These are phyloP conservation scores for Yueomyces sp. DNA, from an alignment of 1,139 yeast genomes.

Conservation along the genomic window DNA sequence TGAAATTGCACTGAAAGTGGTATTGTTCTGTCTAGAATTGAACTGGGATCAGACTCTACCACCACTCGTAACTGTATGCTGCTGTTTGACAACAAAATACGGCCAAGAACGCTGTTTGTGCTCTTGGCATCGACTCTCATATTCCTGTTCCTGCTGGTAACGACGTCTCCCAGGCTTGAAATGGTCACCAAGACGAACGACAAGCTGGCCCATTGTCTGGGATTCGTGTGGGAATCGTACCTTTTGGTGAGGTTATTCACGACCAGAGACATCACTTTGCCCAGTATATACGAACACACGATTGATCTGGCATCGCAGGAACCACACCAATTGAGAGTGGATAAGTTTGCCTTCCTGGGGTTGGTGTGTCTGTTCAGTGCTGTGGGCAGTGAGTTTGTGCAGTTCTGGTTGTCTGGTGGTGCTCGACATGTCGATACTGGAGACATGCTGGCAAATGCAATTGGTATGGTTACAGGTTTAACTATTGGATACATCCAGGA, in stretches of 20 bases:
- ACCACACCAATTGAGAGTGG: too few relatives aligned
- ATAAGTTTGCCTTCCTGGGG: slow-evolving; percentile 19
- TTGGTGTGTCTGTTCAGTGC: slow-evolving; percentile 33
- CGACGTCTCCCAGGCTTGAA: slow-evolving; percentile 32
- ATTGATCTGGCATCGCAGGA: too few relatives aligned
- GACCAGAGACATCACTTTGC: background rate
- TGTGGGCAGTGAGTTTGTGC: slow-evolving; percentile 41
- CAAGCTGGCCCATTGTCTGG: slow-evolving; percentile 37
- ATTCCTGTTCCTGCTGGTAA: slow-evolving; percentile 7
- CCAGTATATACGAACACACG: too few relatives aligned
- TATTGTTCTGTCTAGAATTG: too few relatives aligned
- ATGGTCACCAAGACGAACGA: slow-evolving; percentile 36
- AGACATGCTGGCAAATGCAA: slow-evolving; percentile 36
- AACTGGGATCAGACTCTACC: too few relatives aligned
- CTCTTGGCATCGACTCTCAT: background rate
- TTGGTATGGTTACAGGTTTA: slow-evolving; percentile 21
- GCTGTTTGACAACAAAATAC: background rate
- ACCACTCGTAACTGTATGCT: too few relatives aligned
- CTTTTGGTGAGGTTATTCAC: slow-evolving; percentile 32
- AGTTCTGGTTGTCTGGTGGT: slow-evolving; percentile 30
- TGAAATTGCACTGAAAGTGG: too few relatives aligned
- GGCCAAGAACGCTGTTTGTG: background rate
- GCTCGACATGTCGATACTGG: slow-evolving; percentile 34
- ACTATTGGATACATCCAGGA: slow-evolving; percentile 5
- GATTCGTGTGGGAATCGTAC: slow-evolving; percentile 35